Evolutionary conservation across 2,329 filamentous ascomycete species (phyloP).

Genomic region (Immersiporthe knoxdaviesiana): DNA sequence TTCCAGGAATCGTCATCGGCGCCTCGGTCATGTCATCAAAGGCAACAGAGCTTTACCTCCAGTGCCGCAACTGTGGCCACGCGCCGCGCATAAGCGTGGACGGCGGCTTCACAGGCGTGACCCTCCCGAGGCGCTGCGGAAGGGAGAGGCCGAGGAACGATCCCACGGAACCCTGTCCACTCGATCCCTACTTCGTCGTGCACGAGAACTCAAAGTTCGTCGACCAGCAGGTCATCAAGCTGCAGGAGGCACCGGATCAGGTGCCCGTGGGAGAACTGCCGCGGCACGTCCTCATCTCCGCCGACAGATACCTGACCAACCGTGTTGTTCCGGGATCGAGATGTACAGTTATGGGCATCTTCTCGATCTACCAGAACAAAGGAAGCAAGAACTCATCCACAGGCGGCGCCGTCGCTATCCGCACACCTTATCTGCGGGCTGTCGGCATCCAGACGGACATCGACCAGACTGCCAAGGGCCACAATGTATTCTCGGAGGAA

Average conservation of each 20-base stretch:
- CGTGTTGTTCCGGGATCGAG: slow-evolving; percentile 92
- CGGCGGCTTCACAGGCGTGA: slow-evolving; percentile 85
- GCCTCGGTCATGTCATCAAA: slow-evolving; percentile 97
- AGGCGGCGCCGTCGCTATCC: slow-evolving; percentile 85
- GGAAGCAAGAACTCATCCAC: slow-evolving; percentile 74
- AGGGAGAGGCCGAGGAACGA: slow-evolving; percentile 68
- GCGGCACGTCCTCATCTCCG: slow-evolving; percentile 90
- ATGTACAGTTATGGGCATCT: slow-evolving; percentile 95
- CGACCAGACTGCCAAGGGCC: slow-evolving; percentile 86
- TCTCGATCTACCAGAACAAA: slow-evolving; percentile 97
- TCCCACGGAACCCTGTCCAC: slow-evolving; percentile 73
- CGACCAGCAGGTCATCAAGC: slow-evolving; percentile 96
- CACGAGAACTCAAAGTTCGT: slow-evolving; percentile 95
- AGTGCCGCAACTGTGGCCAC: slow-evolving; percentile 85
- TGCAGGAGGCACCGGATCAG: slow-evolving; percentile 96
- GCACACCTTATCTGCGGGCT: slow-evolving; percentile 91
- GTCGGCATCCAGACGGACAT: slow-evolving; percentile 91
- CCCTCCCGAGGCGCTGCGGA: slow-evolving; percentile 78
- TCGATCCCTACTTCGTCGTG: slow-evolving; percentile 94
- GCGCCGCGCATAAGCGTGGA: slow-evolving; percentile 71
- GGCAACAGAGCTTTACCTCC: slow-evolving; percentile 81
- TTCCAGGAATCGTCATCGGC: slow-evolving; percentile 96
- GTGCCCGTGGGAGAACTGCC: slow-evolving; percentile 96
- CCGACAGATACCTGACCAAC: slow-evolving; percentile 95
- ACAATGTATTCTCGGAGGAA: slow-evolving; percentile 84